Percentiles rank a stretch among this genome's conserved stretches.
phyloP scores from a whole-genome alignment of 148 eudicot species.

The Beta vulgaris region DNA sequence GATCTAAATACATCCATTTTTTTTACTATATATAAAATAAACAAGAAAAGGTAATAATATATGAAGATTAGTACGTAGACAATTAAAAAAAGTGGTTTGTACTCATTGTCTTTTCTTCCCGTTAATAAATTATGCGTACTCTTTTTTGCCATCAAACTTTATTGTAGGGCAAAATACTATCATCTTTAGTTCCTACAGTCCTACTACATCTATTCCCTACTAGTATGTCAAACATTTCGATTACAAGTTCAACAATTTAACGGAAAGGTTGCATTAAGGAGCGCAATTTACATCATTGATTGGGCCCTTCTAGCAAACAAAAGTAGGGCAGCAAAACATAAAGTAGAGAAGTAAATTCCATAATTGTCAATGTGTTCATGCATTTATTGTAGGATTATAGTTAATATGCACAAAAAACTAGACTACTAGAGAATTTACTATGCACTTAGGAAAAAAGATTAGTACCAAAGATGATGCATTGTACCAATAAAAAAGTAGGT shows the following conservation, averaged over 20 bases:
- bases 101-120: conserved; percentile 16
- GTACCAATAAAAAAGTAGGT: background rate
- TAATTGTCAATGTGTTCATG: conserved; percentile 16
- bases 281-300: conserved; percentile 30
- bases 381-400: background rate
- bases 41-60: background rate
- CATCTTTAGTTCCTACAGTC: conserved; percentile 6
- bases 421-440: conserved; percentile 19
- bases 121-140: conserved; percentile 8
- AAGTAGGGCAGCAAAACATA: conserved; percentile 22
- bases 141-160: conserved; percentile 20
- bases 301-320: conserved; percentile 22
- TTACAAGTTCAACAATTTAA: conserved; percentile 27
- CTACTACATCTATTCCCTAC: conserved; percentile 14
- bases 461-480: conserved; percentile 15
- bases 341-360: background rate
- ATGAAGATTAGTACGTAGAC: conserved; percentile 9
- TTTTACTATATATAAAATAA: background rate
- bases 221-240: conserved; percentile 24
- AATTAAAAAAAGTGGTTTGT: conserved; percentile 16
- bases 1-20: background rate
- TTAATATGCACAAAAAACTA: conserved; percentile 17
- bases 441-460: background rate
- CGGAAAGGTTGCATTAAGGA: conserved; percentile 27
- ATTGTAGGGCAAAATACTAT: conserved; percentile 32